These are phyloP conservation scores for Rhizopogon sp. DNA, from an alignment of 768 basidiomycete genomes.

Conservation along the genomic window DNA sequence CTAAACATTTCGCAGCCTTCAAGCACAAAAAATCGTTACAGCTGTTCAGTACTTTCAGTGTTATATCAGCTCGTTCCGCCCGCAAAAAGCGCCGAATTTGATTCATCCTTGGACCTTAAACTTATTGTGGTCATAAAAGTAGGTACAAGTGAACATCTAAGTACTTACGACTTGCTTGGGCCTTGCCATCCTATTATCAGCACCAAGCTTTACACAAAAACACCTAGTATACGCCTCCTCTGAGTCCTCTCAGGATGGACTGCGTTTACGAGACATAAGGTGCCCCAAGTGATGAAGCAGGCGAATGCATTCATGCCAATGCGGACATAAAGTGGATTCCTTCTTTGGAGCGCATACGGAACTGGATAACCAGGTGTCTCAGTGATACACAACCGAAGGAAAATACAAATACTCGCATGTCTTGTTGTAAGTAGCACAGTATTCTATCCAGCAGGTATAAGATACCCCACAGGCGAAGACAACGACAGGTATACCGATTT, in stretches of 20 bases:
- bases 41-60: conserved; percentile 14
- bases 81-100: conserved; percentile 98
- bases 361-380: conserved; percentile 33
- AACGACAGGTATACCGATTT: conserved; percentile 11
- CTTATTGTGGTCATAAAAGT: no score
- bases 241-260: conserved; percentile 36
- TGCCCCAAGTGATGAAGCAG: conserved; percentile 44
- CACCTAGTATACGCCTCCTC: neutral
- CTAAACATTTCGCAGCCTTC: conserved; percentile 47
- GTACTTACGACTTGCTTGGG: conserved; percentile 35
- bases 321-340: conserved; percentile 48
- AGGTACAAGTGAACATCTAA: no score
- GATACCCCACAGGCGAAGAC: conserved; percentile 23
- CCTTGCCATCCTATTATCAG: conserved; percentile 1
- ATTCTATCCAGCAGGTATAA: conserved; percentile 58
- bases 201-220: neutral
- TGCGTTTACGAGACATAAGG: conserved; percentile 56
- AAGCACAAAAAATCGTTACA: conserved; percentile 70
- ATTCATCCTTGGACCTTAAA: conserved; percentile 51
- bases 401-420: conserved; percentile 41
- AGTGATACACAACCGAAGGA: conserved; percentile 1
- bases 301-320: conserved; percentile 55
- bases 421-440: conserved; percentile 56
- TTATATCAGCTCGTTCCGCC: conserved; percentile 79
- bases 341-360: conserved; percentile 79